These are phyloP conservation scores for Yamadazyma philogaea DNA, from an alignment of 805 yeast genomes.

Conservation along the genomic window DNA sequence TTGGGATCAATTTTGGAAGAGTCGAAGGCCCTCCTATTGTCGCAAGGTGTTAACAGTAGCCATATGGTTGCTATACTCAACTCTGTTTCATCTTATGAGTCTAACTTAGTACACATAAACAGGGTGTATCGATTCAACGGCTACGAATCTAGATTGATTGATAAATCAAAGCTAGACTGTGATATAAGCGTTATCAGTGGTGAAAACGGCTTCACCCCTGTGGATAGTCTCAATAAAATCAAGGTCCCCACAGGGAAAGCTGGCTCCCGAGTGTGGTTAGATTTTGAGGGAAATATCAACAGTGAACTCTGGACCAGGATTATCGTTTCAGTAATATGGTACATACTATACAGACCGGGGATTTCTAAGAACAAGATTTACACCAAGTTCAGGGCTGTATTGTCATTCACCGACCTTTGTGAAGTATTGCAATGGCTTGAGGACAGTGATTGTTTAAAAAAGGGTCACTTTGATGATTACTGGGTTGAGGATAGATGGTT, in stretches of 20 bases:
- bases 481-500: conserved; percentile 49
- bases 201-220: background rate
- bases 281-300: conserved; percentile 59
- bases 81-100: conserved; percentile 40
- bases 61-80: conserved; percentile 63
- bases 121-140: conserved; percentile 51
- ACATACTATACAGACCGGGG: conserved; percentile 38
- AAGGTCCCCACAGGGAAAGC: conserved; percentile 60
- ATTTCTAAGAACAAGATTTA: conserved; percentile 22
- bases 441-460: conserved; percentile 33
- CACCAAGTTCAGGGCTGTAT: conserved; percentile 26
- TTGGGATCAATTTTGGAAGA: conserved; percentile 40
- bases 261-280: conserved; percentile 71
- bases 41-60: conserved; percentile 57
- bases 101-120: conserved; percentile 54
- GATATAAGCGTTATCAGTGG: conserved; percentile 46
- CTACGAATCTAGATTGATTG: conserved; percentile 74
- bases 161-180: conserved; percentile 61
- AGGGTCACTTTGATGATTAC: conserved; percentile 36
- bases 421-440: conserved; percentile 39
- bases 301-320: conserved; percentile 57
- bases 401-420: conserved; percentile 27
- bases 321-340: conserved; percentile 42
- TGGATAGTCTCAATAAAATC: conserved; percentile 14
- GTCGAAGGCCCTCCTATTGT: conserved; percentile 52